A percentile compares a stretch with the other conserved stretches of the same genome.
These are phyloP conservation scores for Xylaria cubensis DNA, from an alignment of 495 filamentous ascomycete species.

Conservation along the genomic window DNA sequence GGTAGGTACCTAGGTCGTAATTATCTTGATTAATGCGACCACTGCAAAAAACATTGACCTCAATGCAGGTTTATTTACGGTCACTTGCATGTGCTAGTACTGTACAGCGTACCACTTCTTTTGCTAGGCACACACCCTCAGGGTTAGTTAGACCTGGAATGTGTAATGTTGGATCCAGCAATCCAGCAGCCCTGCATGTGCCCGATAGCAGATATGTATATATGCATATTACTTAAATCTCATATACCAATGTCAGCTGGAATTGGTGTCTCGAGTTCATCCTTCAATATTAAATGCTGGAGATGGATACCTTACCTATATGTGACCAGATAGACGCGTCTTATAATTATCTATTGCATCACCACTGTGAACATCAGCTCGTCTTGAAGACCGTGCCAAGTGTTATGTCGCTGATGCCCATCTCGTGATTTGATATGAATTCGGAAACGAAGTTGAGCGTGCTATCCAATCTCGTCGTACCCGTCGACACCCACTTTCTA, in stretches of 20 bases:
- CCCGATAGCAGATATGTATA: not conserved
- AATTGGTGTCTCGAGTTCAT: not conserved
- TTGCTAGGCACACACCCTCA: not conserved
- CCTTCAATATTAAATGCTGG: not conserved
- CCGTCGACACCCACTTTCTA: slow-evolving; percentile 25
- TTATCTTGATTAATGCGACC: slow-evolving; percentile 25
- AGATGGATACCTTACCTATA: not conserved
- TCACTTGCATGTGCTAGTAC: not conserved
- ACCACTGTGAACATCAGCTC: not conserved
- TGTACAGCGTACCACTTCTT: not conserved
- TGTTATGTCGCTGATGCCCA: not conserved
- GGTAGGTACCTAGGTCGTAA: not conserved
- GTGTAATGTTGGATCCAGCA: not conserved
- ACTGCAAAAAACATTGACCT: slow-evolving; percentile 12
- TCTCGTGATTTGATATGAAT: slow-evolving; percentile 32
- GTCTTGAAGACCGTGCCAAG: not conserved
- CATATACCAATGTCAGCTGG: not conserved
- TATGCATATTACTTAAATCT: not conserved
- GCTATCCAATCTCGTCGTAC: slow-evolving; percentile 45
- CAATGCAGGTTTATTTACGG: slow-evolving; percentile 25
- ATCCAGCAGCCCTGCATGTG: not conserved
- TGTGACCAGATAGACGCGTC: not conserved
- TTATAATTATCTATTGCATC: not conserved
- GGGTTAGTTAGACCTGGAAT: slow-evolving; percentile 1
- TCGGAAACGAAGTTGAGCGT: slow-evolving; percentile 52